Evolutionary conservation across 2,329 filamentous ascomycete species (phyloP).

Genomic region (Penicillium sp.): DNA sequence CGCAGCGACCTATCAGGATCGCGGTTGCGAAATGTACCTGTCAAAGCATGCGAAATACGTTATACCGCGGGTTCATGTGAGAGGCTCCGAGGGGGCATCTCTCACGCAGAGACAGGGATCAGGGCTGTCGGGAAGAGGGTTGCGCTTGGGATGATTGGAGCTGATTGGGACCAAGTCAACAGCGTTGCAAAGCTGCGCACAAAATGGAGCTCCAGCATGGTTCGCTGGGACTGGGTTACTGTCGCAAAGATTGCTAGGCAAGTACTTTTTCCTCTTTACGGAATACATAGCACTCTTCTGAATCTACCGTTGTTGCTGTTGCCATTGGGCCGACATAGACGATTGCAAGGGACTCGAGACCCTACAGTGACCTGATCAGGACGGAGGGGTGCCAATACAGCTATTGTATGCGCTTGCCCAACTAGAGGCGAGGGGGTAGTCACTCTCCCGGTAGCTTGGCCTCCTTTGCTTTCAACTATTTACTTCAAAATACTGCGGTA

Average conservation of each 20-base stretch:
- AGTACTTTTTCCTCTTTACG: background rate
- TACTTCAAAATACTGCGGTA: background rate
- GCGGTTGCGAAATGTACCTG: conserved; percentile 15
- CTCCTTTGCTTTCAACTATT: background rate
- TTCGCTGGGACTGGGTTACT: background rate
- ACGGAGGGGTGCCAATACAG: conserved; percentile 3
- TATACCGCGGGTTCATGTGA: conserved; percentile 27
- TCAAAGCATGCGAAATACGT: conserved; percentile 22
- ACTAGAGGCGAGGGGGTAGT: background rate
- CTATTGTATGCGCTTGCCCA: background rate
- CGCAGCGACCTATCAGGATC: background rate
- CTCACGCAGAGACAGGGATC: conserved; percentile 15
- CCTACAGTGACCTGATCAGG: conserved; percentile 20
- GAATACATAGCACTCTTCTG: background rate
- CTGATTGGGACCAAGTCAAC: conserved; percentile 5
- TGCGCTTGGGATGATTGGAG: conserved; percentile 16
- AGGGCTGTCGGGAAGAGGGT: conserved; percentile 12
- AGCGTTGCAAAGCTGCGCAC: conserved; percentile 1
- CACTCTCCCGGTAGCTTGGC: conserved; percentile 2
- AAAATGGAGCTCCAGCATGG: background rate
- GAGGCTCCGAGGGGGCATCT: conserved; percentile 8
- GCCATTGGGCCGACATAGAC: background rate
- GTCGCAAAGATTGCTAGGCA: background rate
- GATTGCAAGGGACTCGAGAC: conserved; percentile 22
- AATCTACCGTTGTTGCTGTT: background rate